These are phyloP conservation scores for Cladosporium austrohemisphaericum DNA, from an alignment of 2,329 filamentous ascomycete genomes.

Conservation along the genomic window DNA sequence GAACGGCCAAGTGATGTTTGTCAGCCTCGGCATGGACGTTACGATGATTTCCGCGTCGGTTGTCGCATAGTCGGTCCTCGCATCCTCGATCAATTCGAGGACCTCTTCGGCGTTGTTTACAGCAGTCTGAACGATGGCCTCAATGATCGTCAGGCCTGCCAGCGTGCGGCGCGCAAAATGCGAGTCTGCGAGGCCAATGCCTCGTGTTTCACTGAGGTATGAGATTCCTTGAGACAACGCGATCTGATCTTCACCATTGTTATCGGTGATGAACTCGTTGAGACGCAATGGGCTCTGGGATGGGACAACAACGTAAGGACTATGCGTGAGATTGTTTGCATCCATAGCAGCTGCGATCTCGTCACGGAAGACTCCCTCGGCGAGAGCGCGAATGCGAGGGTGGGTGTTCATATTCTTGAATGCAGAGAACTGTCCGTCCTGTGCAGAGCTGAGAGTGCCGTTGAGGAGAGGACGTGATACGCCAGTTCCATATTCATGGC, in stretches of 20 bases:
- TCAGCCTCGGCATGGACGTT: conserved; percentile 25
- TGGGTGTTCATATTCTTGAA: conserved; percentile 38
- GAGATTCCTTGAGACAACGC: conserved; percentile 35
- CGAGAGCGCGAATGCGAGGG: conserved; percentile 30
- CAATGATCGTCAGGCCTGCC: conserved; percentile 33
- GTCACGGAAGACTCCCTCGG: conserved; percentile 33
- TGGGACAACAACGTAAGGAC: conserved; percentile 28
- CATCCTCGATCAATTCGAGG: conserved; percentile 28
- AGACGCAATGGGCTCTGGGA: conserved; percentile 25
- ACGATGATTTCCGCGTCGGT: conserved; percentile 31
- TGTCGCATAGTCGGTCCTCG: conserved; percentile 26
- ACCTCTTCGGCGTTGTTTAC: conserved; percentile 29
- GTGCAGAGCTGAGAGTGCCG: neutral
- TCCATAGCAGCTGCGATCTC: conserved; percentile 30
- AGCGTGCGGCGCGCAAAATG: conserved; percentile 33
- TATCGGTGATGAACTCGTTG: conserved; percentile 26
- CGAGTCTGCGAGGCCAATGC: conserved; percentile 35
- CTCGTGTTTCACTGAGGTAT: conserved; percentile 36
- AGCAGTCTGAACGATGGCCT: conserved; percentile 34
- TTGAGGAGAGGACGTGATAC: conserved; percentile 17
- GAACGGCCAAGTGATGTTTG: conserved; percentile 32
- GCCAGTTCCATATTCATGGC: conserved; percentile 33
- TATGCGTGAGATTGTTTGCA: conserved; percentile 30
- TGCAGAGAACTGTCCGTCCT: conserved; percentile 34
- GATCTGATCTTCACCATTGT: conserved; percentile 37